Evolutionary conservation across 1,139 yeast species (phyloP).

Genomic region (Yamadazyma pseudoaaseri): DNA sequence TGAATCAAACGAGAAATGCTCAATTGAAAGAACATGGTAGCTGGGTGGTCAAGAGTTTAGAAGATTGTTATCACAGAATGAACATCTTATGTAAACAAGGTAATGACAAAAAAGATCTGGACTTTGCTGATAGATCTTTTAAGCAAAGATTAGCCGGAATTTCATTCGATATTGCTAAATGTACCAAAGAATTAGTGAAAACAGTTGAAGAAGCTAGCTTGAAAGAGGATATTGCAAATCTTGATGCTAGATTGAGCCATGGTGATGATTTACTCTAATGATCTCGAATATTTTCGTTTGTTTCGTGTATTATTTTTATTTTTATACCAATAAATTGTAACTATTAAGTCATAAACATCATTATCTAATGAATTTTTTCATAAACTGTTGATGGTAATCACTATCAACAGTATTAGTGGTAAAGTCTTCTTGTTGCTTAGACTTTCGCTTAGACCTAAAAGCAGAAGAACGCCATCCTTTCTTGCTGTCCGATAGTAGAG

Average conservation of each 20-base stretch:
- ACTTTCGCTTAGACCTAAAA: constrained; percentile 35
- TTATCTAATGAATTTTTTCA: constrained; percentile 60
- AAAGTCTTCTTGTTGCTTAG: constrained; percentile 25
- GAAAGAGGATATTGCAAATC: constrained; percentile 67
- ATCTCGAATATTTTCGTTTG: not conserved
- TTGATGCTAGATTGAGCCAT: constrained; percentile 45
- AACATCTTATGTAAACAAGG: constrained; percentile 55
- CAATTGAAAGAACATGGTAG: constrained; percentile 86
- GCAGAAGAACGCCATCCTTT: constrained; percentile 60
- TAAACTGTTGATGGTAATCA: constrained; percentile 67
- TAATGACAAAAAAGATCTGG: constrained; percentile 50
- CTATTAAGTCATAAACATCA: not conserved
- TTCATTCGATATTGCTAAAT: constrained; percentile 93
- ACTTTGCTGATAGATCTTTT: constrained; percentile 83
- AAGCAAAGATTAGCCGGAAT: constrained; percentile 93
- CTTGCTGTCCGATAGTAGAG: constrained; percentile 25
- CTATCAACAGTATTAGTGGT: constrained; percentile 69
- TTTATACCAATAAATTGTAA: not conserved
- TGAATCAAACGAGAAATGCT: constrained; percentile 83
- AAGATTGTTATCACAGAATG: constrained; percentile 84
- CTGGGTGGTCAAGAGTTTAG: constrained; percentile 84
- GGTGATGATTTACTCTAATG: constrained; percentile 33
- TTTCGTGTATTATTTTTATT: constrained; percentile 10
- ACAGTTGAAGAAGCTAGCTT: constrained; percentile 93
- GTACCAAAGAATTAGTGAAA: constrained; percentile 92